These are phyloP conservation scores for Candida corydali DNA, from an alignment of 805 yeast species.

Conservation along the genomic window DNA sequence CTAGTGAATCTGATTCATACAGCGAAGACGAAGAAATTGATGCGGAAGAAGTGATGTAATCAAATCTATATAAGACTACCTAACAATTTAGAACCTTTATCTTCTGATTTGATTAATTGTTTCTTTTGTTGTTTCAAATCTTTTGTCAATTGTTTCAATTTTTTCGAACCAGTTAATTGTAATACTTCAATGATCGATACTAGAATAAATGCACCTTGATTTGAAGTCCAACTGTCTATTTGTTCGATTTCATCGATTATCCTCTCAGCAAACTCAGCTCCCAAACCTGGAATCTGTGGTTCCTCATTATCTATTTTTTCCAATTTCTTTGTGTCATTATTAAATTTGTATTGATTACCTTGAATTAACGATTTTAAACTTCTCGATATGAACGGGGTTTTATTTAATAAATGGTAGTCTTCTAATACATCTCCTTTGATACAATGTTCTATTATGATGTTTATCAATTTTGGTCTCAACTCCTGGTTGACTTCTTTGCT, in stretches of 20 bases:
- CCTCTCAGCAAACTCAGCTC: conserved; percentile 55
- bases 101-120: conserved; percentile 38
- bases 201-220: conserved; percentile 73
- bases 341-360: conserved; percentile 78
- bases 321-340: conserved; percentile 44
- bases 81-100: conserved; percentile 57
- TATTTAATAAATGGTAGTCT: conserved; percentile 63
- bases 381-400: conserved; percentile 68
- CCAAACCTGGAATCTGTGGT: conserved; percentile 42
- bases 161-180: conserved; percentile 31
- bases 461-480: conserved; percentile 47
- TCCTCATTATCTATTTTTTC: conserved; percentile 33
- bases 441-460: conserved; percentile 50
- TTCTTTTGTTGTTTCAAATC: conserved; percentile 50
- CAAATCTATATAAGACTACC: conserved; percentile 14
- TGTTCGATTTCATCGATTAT: conserved; percentile 48
- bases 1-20: conserved; percentile 5
- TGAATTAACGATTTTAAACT: conserved; percentile 72
- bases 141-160: conserved; percentile 47
- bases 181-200: conserved; percentile 75
- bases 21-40: conserved; percentile 13
- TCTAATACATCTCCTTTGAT: conserved; percentile 63
- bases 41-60: conserved; percentile 9
- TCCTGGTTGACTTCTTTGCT: conserved; percentile 35
- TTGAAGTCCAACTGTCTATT: conserved; percentile 60